Percentiles rank a stretch among this genome's conserved stretches.
These are phyloP conservation scores for Entomortierella parvispora DNA, from an alignment of 192 early-diverging fungal genomes.

Conservation along the genomic window DNA sequence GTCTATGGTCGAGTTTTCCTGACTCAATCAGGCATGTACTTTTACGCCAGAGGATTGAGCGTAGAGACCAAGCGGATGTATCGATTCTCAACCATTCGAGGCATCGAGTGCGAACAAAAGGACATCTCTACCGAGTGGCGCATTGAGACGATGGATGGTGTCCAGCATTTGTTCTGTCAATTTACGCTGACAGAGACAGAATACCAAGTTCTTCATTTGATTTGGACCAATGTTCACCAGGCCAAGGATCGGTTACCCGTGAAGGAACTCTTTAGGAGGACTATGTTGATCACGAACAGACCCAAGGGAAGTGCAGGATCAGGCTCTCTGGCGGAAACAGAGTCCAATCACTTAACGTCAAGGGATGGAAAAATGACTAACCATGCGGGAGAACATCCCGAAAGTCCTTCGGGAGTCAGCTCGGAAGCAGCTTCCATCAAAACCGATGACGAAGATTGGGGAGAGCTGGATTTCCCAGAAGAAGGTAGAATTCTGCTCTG, in stretches of 20 bases:
- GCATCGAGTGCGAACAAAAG: constrained; percentile 50
- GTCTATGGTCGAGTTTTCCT: constrained; percentile 43
- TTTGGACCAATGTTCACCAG: constrained; percentile 46
- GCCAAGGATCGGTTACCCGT: constrained; percentile 38
- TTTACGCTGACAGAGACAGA: constrained; percentile 41
- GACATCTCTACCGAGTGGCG: constrained; percentile 52
- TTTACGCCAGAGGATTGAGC: constrained; percentile 41
- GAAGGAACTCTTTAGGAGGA: constrained; percentile 34
- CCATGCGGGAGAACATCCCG: neutral
- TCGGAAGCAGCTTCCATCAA: constrained; percentile 17
- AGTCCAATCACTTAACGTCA: constrained; percentile 32
- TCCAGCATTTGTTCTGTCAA: constrained; percentile 37
- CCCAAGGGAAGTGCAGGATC: constrained; percentile 48
- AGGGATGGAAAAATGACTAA: constrained; percentile 24
- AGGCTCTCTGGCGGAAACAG: constrained; percentile 41
- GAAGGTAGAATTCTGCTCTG: constrained; percentile 16
- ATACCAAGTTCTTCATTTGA: constrained; percentile 44
- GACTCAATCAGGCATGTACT: constrained; percentile 51
- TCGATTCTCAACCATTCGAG: constrained; percentile 41
- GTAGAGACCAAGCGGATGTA: constrained; percentile 49
- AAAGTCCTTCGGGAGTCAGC: neutral
- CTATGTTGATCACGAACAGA: constrained; percentile 36
- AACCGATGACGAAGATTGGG: constrained; percentile 11
- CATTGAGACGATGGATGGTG: constrained; percentile 43
- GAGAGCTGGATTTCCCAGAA: constrained; percentile 1